These are phyloP conservation scores for Persicaria maculosa DNA, from an alignment of 148 eudicot genomes.

Conservation along the genomic window DNA sequence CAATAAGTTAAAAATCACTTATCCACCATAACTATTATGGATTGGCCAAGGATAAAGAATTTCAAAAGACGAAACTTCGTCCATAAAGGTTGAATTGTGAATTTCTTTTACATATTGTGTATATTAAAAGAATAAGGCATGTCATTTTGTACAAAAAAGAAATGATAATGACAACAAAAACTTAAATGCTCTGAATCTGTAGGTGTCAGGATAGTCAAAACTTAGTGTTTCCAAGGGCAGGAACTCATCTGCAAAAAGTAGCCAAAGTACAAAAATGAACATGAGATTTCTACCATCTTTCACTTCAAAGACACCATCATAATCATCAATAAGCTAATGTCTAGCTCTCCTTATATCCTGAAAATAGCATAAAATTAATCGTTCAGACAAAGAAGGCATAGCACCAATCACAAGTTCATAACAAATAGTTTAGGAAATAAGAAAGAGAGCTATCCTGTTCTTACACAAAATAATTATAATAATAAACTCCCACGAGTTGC, in stretches of 20 bases:
- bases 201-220: conserved; percentile 21
- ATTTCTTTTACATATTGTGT: conserved; percentile 14
- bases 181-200: conserved; percentile 18
- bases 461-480: not conserved
- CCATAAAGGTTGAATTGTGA: not conserved
- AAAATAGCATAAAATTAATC: not conserved
- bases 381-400: not conserved
- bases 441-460: not conserved
- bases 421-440: not conserved
- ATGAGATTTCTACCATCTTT: conserved; percentile 16
- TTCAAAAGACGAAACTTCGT: not conserved
- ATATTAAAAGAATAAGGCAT: conserved; percentile 18
- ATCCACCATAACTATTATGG: not conserved
- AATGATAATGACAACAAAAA: not conserved
- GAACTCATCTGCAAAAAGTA: conserved; percentile 87
- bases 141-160: conserved; percentile 37
- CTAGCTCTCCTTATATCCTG: conserved; percentile 10
- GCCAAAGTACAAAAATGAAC: conserved; percentile 65
- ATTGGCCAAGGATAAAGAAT: not conserved
- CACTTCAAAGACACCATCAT: conserved; percentile 1
- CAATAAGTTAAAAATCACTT: not conserved
- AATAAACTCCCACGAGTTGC: not conserved
- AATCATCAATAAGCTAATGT: not conserved
- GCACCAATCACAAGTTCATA: not conserved
- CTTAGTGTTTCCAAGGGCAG: conserved; percentile 81